Evolutionary conservation across 495 filamentous ascomycete species (phyloP), one percentile per base, ranked within the genome.

Genomic region (Talaromyces adpressus): DNA sequence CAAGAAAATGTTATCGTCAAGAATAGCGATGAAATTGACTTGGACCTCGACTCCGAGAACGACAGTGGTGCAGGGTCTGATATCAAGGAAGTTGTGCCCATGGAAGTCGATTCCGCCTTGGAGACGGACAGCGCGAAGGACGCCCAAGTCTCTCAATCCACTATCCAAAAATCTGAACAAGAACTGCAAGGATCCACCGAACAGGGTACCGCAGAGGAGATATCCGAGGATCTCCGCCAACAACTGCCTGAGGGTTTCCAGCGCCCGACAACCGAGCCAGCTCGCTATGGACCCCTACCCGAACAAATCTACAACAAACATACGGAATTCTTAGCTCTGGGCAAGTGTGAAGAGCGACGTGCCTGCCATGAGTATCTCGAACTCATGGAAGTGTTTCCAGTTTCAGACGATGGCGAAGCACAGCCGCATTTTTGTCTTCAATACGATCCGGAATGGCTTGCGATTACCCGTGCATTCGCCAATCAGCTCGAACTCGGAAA

Each of bases 391-490:
- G 76, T 95, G 30, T 34, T 68, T 0, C 78, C 88, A 4, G 59
- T 80, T 23, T 72, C 69, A 0, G 64, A 75, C 4, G 60, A 72
- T 11, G 56, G 64, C 12, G 57, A 63, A 2, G 61, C 64, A 16
- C 62, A 68, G 4, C 23, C n/a, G 4, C 77, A 75, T 2, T 69
- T 76, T 54, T 70, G 72, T 6, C 84, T 98, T 4, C 73, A 85
- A 34, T 97, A 98, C 72, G 94, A 98, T 72, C 85, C 87, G 30
- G 94, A 98, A 77, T 98, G 93, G 93, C 85, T 98, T 3, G 88
- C 94, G 7, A 96, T 98, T 66, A 90, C 87, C 2, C 91, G 93
- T 14, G 87, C 87, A 2, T 93, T 96, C 68, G 85, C 88, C 27
- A 63, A 79, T 0, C 77, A 84, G 36, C 76, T 91, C 3, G 68